Base-by-base conservation (phyloP, 2,329 filamentous ascomycete genomes). In the Diaporthe longicolla region DNA sequence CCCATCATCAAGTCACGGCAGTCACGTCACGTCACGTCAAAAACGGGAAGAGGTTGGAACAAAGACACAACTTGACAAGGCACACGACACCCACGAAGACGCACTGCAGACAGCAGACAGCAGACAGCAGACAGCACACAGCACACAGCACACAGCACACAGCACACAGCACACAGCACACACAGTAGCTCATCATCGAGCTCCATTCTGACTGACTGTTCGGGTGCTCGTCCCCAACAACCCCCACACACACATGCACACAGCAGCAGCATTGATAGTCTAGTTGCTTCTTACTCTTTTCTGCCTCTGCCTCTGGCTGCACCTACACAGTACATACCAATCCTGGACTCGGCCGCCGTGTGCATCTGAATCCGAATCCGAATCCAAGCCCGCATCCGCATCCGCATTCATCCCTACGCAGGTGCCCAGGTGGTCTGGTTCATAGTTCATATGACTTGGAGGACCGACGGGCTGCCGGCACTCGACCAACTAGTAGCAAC, bases 391-490 rank as follows among this genome's bases (percentile, higher is more conserved):
- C 19, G 21, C 7, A n/a, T 50, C 19, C 21, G 45, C 45, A 50
- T 50, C 43, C 43, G 19, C 21, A 35, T 35, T 32, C 29, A 58
- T 58, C 29, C 32, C 57, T 45, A 21, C 26, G 6, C 7, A 45
- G 13, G 29, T 45, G 21, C 26, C 11, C 7, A 45, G 13, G 29
- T 45, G 15, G 48, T 37, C 37, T 37, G 37, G 37, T 13, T 37
- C 37, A 37, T 37, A 37, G 37, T 35, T 52, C 43, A 66, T 40
- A 66, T 66, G 61, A 66, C 63, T 43, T 43, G 37, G 37, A 52
- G 10, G 45, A 54, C 63, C 32, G 63, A 24, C 63, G 48, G 48
- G 54, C 63, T 68, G 48, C 63, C 63, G 63, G 63, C 48, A 71
- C 26, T 55, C 57, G 45, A 71, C 40, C 17, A 43, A 43, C 58